Base-by-base conservation (phyloP, 1,284 basidiomycete species). In the Ceratobasidium papillatum region DNA sequence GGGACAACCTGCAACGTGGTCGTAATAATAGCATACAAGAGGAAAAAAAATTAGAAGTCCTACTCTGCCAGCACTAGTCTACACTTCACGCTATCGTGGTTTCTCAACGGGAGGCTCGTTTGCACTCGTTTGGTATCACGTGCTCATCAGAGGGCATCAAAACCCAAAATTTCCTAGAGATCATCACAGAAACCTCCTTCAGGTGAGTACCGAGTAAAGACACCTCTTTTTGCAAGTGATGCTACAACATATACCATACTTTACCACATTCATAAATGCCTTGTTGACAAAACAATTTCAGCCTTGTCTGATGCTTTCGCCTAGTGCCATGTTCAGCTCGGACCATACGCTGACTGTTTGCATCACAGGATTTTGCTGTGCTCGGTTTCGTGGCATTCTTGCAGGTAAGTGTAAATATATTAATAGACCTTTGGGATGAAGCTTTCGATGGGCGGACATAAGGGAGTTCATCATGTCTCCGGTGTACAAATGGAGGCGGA, bases 361-460 rank as follows among this genome's bases (percentile, higher is more conserved):
- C 1, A 12, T 52, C 9, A 4, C 49, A 52, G 49, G 49, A n/a
- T 52, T 8, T 52, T n/a, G 11, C 19, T 22, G 25, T 8, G 8
- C 3, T 2, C 2, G 9, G 9, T 49, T 14, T 4, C 19, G 47
- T 49, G 5, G 3, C 49, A 27, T 9, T 12, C 2, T 7, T 12
- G 1, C n/a, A 41, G 62, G 62, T 64, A 27, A 64, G 62, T 45
- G 7, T 27, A 7, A 47, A n/a, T 2, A 22, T 2, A 2, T n/a
- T 17, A 9, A 34, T 1, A 9, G 9, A 17, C 1, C 12, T 32
- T 51, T 58, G 66, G 36, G 66, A 71, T 71, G 66, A 71, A 47
- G 14, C 19, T 51, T 71, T 71, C 66, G 66, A 71, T 71, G 66
- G 66, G 66, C 66, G 66, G 66, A 71, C 66, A 71, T 71, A 71